Conservation (phyloP, 2,329 filamentous ascomycete genomes). For the Capronia americana region DNA sequence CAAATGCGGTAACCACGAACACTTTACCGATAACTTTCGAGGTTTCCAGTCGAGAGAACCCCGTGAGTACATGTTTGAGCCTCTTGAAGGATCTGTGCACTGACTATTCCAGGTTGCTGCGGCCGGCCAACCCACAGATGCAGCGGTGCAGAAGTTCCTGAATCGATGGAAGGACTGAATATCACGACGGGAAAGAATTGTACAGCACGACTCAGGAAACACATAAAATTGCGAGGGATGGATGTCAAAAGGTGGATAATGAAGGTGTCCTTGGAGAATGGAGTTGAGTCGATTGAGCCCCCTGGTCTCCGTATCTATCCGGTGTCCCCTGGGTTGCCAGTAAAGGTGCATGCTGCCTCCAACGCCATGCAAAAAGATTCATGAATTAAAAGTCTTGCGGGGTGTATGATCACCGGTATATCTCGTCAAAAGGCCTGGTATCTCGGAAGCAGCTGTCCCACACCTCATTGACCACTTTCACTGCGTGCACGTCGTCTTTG, state of each 20-base stretch:
- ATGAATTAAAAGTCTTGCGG: slow-evolving; percentile 7
- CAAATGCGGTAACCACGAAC: slow-evolving; percentile 59
- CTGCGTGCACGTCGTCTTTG: slow-evolving; percentile 84
- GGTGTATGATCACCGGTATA: slow-evolving; percentile 68
- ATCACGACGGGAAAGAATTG: neutral
- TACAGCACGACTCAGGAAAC: neutral
- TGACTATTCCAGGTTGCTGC: slow-evolving; percentile 57
- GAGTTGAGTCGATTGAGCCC: slow-evolving; percentile 25
- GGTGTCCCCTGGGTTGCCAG: neutral
- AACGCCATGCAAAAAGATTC: slow-evolving; percentile 35
- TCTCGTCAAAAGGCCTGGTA: slow-evolving; percentile 94
- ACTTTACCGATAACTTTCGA: slow-evolving; percentile 60
- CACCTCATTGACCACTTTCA: slow-evolving; percentile 92
- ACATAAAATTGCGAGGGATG: slow-evolving; percentile 19
- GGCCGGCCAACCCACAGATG: slow-evolving; percentile 54
- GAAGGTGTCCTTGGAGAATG: slow-evolving; percentile 20
- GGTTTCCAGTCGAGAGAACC: slow-evolving; percentile 62
- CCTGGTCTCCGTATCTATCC: slow-evolving; percentile 17
- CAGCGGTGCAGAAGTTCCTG: slow-evolving; percentile 64
- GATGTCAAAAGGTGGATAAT: slow-evolving; percentile 14
- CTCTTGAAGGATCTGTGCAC: neutral
- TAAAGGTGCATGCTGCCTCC: slow-evolving; percentile 19
- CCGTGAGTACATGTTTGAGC: slow-evolving; percentile 54
- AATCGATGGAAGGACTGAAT: slow-evolving; percentile 65
- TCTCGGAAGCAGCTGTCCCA: slow-evolving; percentile 97